These are phyloP conservation scores for Wolfiporia cocos DNA, from an alignment of 1,284 basidiomycete species.

Conservation along the genomic window DNA sequence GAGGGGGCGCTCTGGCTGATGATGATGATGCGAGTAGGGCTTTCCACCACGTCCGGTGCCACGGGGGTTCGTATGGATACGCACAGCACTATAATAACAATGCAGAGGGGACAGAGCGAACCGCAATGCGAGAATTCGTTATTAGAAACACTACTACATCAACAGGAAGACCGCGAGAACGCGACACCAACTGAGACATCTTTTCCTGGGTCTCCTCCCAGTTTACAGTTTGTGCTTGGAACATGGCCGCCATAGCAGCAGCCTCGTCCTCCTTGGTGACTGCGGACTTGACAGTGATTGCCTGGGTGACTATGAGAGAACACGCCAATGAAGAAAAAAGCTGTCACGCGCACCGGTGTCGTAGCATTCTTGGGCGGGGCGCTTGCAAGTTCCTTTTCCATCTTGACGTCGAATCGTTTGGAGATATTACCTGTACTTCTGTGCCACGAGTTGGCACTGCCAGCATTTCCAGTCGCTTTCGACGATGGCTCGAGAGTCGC, in stretches of 20 bases:
- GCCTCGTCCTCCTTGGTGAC: constrained; percentile 69
- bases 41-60: constrained; percentile 62
- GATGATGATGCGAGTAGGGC: constrained; percentile 40
- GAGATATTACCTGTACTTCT: constrained; percentile 66
- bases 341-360: constrained; percentile 17
- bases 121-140: constrained; percentile 50
- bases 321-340: constrained; percentile 4
- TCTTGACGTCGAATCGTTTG: constrained; percentile 86
- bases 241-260: constrained; percentile 93
- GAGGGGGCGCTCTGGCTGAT: constrained; percentile 60
- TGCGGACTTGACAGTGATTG: constrained; percentile 30
- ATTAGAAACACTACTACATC: constrained; percentile 58
- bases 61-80: constrained; percentile 60
- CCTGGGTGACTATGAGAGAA: constrained; percentile 13
- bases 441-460: constrained; percentile 39
- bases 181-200: constrained; percentile 90
- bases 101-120: constrained; percentile 17
- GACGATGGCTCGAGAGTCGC: constrained; percentile 16
- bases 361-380: constrained; percentile 9
- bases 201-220: constrained; percentile 97
- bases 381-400: constrained; percentile 35
- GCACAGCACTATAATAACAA: constrained; percentile 53
- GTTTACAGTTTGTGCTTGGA: constrained; percentile 83
- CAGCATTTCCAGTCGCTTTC: constrained; percentile 22
- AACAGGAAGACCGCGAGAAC: constrained; percentile 42